Conservation (phyloP, 495 filamentous ascomycete species). For the Tetracladium marchalianum region DNA sequence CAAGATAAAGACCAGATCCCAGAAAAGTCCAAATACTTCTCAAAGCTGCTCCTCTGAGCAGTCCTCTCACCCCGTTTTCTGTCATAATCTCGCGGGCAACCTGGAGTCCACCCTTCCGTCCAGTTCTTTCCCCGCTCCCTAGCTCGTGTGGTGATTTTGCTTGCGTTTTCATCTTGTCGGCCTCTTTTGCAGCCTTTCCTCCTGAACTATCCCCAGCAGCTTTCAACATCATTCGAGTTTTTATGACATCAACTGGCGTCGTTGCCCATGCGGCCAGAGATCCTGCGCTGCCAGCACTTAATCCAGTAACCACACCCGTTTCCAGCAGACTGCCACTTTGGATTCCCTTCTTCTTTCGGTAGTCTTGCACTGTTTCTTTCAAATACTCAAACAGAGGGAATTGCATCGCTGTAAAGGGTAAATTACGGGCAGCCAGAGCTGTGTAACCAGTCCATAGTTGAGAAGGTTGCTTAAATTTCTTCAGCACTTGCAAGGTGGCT, state of each 20-base stretch:
- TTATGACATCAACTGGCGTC: slow-evolving; percentile 76
- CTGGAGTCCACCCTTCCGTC: slow-evolving; percentile 32
- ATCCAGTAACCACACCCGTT: slow-evolving; percentile 57
- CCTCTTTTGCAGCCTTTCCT: slow-evolving; percentile 12
- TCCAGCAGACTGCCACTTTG: slow-evolving; percentile 35
- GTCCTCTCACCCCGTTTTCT: slow-evolving; percentile 55
- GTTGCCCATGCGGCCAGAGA: slow-evolving; percentile 60
- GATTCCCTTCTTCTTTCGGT: slow-evolving; percentile 13
- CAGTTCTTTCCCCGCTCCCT: slow-evolving; percentile 17
- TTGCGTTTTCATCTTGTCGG: slow-evolving; percentile 14
- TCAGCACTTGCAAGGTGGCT: slow-evolving; percentile 41
- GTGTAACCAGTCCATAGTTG: slow-evolving; percentile 71
- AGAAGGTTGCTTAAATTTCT: slow-evolving; percentile 44
- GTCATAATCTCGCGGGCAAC: slow-evolving; percentile 52
- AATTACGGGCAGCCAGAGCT: slow-evolving; percentile 65
- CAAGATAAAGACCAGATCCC: slow-evolving; percentile 74
- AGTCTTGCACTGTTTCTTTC: slow-evolving; percentile 29
- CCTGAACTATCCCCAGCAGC: slow-evolving; percentile 26
- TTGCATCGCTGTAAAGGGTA: slow-evolving; percentile 81
- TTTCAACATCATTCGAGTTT: slow-evolving; percentile 66
- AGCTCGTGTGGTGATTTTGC: slow-evolving; percentile 19
- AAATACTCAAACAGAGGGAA: slow-evolving; percentile 78
- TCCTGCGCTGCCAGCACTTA: slow-evolving; percentile 60
- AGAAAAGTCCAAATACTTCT: slow-evolving; percentile 73
- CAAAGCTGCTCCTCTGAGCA: slow-evolving; percentile 70